Percentiles rank a stretch among this genome's conserved stretches.
Evolutionary conservation across 352 stramenopile genomes (phyloP).

Genomic region (Globisporangium yorkense): DNA sequence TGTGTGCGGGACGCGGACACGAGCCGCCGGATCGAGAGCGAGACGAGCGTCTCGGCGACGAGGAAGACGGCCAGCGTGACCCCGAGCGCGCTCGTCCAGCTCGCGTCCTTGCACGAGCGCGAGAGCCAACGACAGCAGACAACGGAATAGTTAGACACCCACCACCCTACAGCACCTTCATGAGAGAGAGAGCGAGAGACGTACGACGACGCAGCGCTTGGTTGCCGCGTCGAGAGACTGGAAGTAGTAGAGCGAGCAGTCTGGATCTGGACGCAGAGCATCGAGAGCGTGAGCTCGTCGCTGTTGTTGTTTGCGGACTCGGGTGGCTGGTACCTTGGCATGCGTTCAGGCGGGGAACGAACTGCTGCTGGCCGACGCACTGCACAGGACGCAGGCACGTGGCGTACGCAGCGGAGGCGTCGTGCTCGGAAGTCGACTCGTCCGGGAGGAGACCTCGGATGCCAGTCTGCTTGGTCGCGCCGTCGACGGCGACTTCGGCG

Average conservation of each 20-base stretch:
- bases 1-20: constrained; percentile 7
- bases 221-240: constrained; percentile 34
- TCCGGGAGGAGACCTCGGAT: constrained; percentile 6
- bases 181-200: constrained; percentile 6
- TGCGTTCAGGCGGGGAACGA: constrained; percentile 26
- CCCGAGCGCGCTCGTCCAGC: constrained; percentile 29
- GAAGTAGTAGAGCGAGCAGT: constrained; percentile 62
- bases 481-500: constrained; percentile 40
- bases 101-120: constrained; percentile 19
- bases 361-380: constrained; percentile 44
- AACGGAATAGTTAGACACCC: not conserved
- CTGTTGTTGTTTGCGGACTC: not conserved
- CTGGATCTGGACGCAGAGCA: constrained; percentile 27
- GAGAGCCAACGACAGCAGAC: not conserved
- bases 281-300: not conserved
- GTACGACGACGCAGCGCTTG: constrained; percentile 52
- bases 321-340: constrained; percentile 36
- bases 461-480: constrained; percentile 26
- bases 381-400: constrained; percentile 13
- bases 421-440: not conserved
- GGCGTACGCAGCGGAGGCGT: not conserved
- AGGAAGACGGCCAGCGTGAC: constrained; percentile 32
- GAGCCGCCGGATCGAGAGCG: constrained; percentile 23
- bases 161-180: not conserved
- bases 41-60: constrained; percentile 33